These are phyloP conservation scores for Scheffersomyces quercinus DNA, from an alignment of 1,139 yeast genomes.

Conservation along the genomic window DNA sequence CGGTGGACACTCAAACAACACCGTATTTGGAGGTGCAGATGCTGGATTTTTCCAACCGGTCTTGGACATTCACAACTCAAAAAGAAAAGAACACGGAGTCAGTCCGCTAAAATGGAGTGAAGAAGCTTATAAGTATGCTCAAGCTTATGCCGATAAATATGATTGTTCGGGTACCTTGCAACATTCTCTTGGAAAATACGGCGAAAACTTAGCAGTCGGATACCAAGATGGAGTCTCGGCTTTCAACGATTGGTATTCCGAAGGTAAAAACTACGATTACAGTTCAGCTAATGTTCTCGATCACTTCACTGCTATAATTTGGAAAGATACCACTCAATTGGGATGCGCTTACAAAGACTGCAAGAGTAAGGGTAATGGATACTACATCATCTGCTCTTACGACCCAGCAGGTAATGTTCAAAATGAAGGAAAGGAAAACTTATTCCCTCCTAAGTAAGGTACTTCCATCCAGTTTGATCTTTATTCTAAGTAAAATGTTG, in stretches of 20 bases:
- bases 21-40: slow-evolving; percentile 17
- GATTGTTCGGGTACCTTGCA: slow-evolving; percentile 66
- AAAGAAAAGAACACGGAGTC: slow-evolving; percentile 69
- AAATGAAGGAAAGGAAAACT: slow-evolving; percentile 37
- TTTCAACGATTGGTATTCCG: slow-evolving; percentile 83
- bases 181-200: slow-evolving; percentile 80
- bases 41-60: slow-evolving; percentile 36
- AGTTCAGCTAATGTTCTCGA: slow-evolving; percentile 27
- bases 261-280: slow-evolving; percentile 61
- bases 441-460: too few species aligned
- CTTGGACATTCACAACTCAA: slow-evolving; percentile 63
- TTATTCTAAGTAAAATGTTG: too few species aligned
- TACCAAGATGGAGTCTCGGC: slow-evolving; percentile 52
- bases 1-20: too few species aligned
- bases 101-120: slow-evolving; percentile 62
- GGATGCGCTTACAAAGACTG: slow-evolving; percentile 45
- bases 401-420: slow-evolving; percentile 52
- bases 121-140: slow-evolving; percentile 65
- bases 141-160: slow-evolving; percentile 65
- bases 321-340: slow-evolving; percentile 35
- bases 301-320: slow-evolving; percentile 45
- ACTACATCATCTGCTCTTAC: slow-evolving; percentile 55
- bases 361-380: slow-evolving; percentile 46
- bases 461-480: too few species aligned
- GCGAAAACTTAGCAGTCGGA: slow-evolving; percentile 89